A percentile compares a stretch with the other conserved stretches of the same genome.
Evolutionary conservation across 1,139 yeast genomes (phyloP).

Genomic region (Hansenula sp.): DNA sequence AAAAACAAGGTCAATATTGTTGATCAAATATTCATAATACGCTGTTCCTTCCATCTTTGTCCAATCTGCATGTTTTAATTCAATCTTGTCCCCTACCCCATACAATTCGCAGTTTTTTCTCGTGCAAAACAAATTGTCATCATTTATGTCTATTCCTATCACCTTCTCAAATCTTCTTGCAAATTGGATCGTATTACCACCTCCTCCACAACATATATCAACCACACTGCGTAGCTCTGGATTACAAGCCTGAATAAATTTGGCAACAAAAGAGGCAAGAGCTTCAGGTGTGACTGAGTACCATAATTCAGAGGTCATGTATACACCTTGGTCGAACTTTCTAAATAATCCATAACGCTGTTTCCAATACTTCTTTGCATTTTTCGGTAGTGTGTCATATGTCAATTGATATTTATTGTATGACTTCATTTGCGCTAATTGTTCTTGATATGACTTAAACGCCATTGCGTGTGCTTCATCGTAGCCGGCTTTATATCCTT

Average conservation of each 20-base stretch:
- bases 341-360: conserved; percentile 56
- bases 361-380: conserved; percentile 49
- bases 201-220: conserved; percentile 94
- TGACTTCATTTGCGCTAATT: background rate
- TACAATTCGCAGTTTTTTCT: conserved; percentile 70
- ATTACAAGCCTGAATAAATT: conserved; percentile 43
- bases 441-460: background rate
- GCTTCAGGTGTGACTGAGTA: conserved; percentile 88
- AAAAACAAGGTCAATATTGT: conserved; percentile 58
- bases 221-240: conserved; percentile 41
- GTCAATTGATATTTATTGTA: background rate
- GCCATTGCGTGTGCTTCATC: background rate
- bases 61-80: conserved; percentile 56
- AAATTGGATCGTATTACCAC: conserved; percentile 88
- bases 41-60: conserved; percentile 28
- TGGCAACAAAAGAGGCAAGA: conserved; percentile 62
- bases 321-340: conserved; percentile 64
- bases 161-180: conserved; percentile 55
- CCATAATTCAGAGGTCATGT: conserved; percentile 77
- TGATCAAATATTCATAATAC: conserved; percentile 22
- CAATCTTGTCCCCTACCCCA: conserved; percentile 47
- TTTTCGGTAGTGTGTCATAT: conserved; percentile 4
- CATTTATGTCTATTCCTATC: conserved; percentile 64
- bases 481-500: background rate
- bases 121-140: conserved; percentile 62